Conservation (phyloP, 768 basidiomycete genomes). For the Boletellus ananiceps region DNA sequence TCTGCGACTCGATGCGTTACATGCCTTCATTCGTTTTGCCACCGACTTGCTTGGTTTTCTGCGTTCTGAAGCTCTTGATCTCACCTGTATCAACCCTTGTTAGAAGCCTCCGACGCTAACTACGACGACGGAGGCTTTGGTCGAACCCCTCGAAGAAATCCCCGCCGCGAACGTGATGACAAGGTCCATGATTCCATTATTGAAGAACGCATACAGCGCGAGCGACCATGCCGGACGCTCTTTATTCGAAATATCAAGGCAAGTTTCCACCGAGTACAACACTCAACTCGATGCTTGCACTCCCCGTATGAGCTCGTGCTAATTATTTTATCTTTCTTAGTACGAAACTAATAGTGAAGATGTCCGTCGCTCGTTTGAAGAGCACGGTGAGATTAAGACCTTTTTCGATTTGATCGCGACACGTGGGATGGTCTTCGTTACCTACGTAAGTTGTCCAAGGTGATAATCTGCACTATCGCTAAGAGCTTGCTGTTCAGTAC, state of each 20-base stretch:
- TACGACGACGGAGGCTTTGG: conserved; percentile 52
- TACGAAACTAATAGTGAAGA: conserved; percentile 87
- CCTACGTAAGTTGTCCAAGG: conserved; percentile 69
- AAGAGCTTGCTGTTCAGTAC: conserved; percentile 48
- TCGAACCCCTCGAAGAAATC: conserved; percentile 41
- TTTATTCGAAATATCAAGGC: conserved; percentile 99
- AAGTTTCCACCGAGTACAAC: conserved; percentile 38
- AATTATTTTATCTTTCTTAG: conserved; percentile 36
- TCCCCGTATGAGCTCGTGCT: conserved; percentile 7
- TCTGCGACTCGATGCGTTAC: conserved; percentile 40
- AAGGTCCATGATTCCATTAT: conserved; percentile 89
- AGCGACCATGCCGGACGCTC: conserved; percentile 91
- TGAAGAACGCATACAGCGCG: conserved; percentile 89
- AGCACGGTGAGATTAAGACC: conserved; percentile 93
- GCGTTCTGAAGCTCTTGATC: conserved; percentile 46
- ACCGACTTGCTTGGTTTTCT: conserved; percentile 37
- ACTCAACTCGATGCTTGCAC: conserved; percentile 9
- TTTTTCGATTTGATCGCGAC: conserved; percentile 95
- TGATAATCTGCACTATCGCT: conserved; percentile 5
- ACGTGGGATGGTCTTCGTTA: conserved; percentile 98
- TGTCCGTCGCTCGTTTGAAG: conserved; percentile 82
- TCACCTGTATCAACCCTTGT: conserved; percentile 40
- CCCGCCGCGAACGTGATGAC: conserved; percentile 78
- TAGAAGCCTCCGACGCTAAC: conserved; percentile 59
- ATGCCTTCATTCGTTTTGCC: conserved; percentile 41